These are phyloP conservation scores for Didymella pinodella DNA, from an alignment of 2,329 filamentous ascomycete genomes.

Conservation along the genomic window DNA sequence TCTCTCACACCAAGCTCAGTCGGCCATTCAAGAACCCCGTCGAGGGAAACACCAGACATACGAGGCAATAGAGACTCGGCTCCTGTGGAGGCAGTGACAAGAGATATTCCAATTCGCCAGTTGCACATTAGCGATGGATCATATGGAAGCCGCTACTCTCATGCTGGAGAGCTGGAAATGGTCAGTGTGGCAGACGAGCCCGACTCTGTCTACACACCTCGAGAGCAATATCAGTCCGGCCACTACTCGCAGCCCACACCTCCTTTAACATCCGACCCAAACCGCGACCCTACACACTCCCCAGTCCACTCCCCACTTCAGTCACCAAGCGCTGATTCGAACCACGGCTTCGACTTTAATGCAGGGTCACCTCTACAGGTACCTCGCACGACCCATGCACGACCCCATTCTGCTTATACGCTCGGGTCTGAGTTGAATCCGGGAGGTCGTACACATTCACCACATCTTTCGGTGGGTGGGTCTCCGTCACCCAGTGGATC, in stretches of 20 bases:
- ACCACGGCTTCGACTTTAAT: constrained; percentile 43
- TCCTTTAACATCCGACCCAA: constrained; percentile 33
- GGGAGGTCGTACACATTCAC: constrained; percentile 67
- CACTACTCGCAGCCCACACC: constrained; percentile 36
- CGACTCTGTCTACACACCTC: constrained; percentile 32
- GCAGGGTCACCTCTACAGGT: constrained; percentile 46
- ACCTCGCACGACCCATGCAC: constrained; percentile 66
- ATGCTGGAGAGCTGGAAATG: constrained; percentile 43
- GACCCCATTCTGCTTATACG: constrained; percentile 81
- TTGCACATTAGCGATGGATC: constrained; percentile 45
- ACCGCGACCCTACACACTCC: constrained; percentile 38
- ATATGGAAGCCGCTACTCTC: constrained; percentile 44
- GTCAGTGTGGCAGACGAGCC: constrained; percentile 37
- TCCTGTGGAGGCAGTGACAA: constrained; percentile 38
- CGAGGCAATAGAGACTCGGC: constrained; percentile 33
- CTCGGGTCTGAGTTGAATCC: constrained; percentile 72
- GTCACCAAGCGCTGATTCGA: constrained; percentile 46
- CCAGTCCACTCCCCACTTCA: constrained; percentile 33
- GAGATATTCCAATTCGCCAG: constrained; percentile 47
- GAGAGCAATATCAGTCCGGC: constrained; percentile 32
- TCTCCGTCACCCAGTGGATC: constrained; percentile 51
- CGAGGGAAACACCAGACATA: constrained; percentile 46
- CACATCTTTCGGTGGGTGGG: constrained; percentile 58
- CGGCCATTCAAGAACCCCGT: constrained; percentile 48
- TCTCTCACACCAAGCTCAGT: constrained; percentile 44